Evolutionary conservation across 2,329 filamentous ascomycete genomes (phyloP).

Genomic region (Botryosphaeria agaves): DNA sequence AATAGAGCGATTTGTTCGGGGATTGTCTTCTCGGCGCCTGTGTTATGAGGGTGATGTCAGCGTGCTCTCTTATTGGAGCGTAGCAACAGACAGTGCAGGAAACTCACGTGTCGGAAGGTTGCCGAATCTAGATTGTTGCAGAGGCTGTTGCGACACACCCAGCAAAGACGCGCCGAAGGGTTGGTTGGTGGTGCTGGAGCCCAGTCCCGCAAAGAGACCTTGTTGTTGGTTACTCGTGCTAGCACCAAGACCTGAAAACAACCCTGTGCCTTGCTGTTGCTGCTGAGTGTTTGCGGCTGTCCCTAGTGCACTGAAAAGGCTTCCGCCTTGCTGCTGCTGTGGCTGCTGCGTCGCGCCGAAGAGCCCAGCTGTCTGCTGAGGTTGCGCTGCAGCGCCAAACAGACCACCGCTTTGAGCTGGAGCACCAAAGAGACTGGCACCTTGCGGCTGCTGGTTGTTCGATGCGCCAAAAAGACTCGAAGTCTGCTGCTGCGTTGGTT

Average conservation of each 20-base stretch:
- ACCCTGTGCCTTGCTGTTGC: conserved; percentile 8
- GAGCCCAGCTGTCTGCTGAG: conserved; percentile 3
- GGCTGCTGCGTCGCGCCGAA: conserved; percentile 14
- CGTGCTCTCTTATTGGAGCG: no score
- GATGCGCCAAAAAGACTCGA: conserved; percentile 9
- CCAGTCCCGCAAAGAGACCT: conserved; percentile 6
- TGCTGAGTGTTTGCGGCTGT: conserved; percentile 11
- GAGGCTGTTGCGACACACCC: conserved; percentile 8
- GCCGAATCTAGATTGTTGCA: conserved; percentile 11
- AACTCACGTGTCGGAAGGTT: no score
- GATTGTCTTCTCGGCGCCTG: conserved; percentile 45
- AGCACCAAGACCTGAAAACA: conserved; percentile 11
- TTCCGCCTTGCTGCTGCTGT: conserved; percentile 21
- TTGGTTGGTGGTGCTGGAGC: conserved; percentile 6
- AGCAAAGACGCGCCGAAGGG: conserved; percentile 7
- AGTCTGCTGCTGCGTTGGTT: conserved; percentile 9
- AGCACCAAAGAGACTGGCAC: conserved; percentile 9
- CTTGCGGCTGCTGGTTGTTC: conserved; percentile 4
- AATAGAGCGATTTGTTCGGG: conserved; percentile 57
- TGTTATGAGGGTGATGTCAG: conserved; percentile 5
- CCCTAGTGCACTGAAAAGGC: conserved; percentile 7
- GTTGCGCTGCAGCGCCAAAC: conserved; percentile 5
- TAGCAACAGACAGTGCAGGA: no score
- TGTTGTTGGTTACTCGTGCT: conserved; percentile 7
- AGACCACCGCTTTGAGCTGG: conserved; percentile 3